Percentiles rank a stretch among this genome's conserved stretches.
phyloP scores from a whole-genome alignment of 345 rosid genomes.

The Crucihimalaya himalaica region DNA sequence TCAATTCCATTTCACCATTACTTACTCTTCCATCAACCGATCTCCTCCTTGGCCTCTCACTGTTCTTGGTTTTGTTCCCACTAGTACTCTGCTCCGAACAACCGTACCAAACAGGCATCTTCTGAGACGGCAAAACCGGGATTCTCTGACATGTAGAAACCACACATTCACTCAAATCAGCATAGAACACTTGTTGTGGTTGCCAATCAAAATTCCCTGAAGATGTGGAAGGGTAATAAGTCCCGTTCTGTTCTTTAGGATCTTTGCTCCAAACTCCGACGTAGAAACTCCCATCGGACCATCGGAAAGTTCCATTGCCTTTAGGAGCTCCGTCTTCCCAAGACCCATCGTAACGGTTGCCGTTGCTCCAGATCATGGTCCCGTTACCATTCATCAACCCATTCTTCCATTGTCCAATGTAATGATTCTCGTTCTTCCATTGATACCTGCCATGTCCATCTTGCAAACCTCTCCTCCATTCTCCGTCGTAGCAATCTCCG shows the following conservation, averaged over 20 bases:
- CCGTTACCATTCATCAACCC: conserved; percentile 83
- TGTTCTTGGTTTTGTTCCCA: conserved; percentile 39
- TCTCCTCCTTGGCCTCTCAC: conserved; percentile 55
- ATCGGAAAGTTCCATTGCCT: conserved; percentile 81
- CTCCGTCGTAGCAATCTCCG: conserved; percentile 88
- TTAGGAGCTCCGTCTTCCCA: conserved; percentile 91
- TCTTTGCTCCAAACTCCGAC: conserved; percentile 94
- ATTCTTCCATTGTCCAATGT: conserved; percentile 80
- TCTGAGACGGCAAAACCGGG: conserved; percentile 76
- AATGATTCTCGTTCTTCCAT: conserved; percentile 79
- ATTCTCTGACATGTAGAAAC: conserved; percentile 64
- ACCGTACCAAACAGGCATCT: conserved; percentile 67
- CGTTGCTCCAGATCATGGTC: conserved; percentile 78
- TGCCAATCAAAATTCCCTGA: conserved; percentile 72
- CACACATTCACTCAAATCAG: conserved; percentile 62
- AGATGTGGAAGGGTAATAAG: conserved; percentile 72
- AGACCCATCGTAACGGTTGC: conserved; percentile 83
- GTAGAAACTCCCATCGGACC: conserved; percentile 77
- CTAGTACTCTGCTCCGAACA: conserved; percentile 41
- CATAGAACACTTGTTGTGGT: conserved; percentile 66
- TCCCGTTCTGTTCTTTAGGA: conserved; percentile 74
- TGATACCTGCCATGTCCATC: conserved; percentile 91
- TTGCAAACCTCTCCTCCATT: conserved; percentile 82
- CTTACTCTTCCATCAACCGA: conserved; percentile 72
- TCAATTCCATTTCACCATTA: conserved; percentile 46